Base-by-base conservation (phyloP, 306 rosid species). In the Abrus precatorius region DNA sequence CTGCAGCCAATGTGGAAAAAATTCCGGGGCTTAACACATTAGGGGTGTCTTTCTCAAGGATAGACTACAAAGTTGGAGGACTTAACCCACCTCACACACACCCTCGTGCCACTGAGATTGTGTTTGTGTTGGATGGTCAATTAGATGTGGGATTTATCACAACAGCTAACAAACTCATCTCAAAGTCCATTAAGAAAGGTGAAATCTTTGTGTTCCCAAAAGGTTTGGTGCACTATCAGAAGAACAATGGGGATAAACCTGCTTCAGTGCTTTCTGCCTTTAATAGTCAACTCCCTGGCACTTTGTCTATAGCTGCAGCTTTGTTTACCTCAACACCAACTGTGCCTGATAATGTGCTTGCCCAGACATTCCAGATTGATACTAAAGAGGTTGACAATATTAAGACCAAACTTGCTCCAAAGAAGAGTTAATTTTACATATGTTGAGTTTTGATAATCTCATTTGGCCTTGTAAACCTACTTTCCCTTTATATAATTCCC, bases 71-170 rank as follows among this genome's bases (percentile, higher is more conserved):
- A 41, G 64, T 88, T 4, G 83, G 79, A 1, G 92, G 92, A 7
- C 90, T 88, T 49, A 88, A 86, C 82, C 92, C 90, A 9, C 92
- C 92, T 1, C 92, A 88, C 65, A 88, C 92, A 0, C 92, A 88
- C 72, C 92, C 90, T 5, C 90, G 90, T 4, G 90, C 90, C 59
- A 88, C 92, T 0, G 90, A 88, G 76, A 29, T 82, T 11, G 80
- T 88, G 34, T 88, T 84, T 44, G 90, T 88, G 1, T 73, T 88
- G 76, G 90, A 88, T 8, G 88, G 90, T n/a, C 57, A 86, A 76
- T 82, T 88, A 44, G 76, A 82, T 0, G 90, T 88, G 7, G 92
- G 88, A 2, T 88, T 88, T 33, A 70, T 88, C 74, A 88, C 84
- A 40, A 88, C 92, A 13, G 65, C 87, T n/a, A 73, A 84, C 80